Evolutionary conservation across 2,329 filamentous ascomycete species (phyloP).

Genomic region (Fusarium dlaminii): DNA sequence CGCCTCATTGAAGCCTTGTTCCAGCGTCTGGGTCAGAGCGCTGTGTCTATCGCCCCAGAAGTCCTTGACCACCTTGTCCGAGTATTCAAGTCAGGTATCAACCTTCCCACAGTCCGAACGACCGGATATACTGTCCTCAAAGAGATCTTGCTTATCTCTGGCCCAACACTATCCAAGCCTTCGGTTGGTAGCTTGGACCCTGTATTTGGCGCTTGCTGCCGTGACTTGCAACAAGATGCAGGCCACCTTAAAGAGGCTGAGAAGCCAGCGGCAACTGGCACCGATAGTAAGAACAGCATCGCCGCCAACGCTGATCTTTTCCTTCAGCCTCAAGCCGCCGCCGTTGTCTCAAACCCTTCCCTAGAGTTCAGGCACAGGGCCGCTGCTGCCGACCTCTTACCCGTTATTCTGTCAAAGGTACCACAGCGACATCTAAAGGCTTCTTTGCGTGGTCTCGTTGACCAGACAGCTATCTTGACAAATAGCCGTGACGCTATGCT

Average conservation of each 20-base stretch:
- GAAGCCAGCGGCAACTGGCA: constrained; percentile 44
- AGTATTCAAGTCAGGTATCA: constrained; percentile 70
- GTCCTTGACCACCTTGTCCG: constrained; percentile 77
- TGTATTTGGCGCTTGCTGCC: constrained; percentile 75
- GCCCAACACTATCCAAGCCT: constrained; percentile 72
- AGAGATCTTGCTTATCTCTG: constrained; percentile 68
- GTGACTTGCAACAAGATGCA: constrained; percentile 71
- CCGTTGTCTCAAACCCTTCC: constrained; percentile 45
- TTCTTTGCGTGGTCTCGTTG: constrained; percentile 76
- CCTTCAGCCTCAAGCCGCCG: constrained; percentile 56
- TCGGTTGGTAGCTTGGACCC: constrained; percentile 70
- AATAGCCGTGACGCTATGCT: constrained; percentile 77
- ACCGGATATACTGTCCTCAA: constrained; percentile 68
- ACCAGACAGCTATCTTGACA: constrained; percentile 81
- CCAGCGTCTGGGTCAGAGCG: constrained; percentile 65
- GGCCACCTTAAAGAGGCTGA: constrained; percentile 56
- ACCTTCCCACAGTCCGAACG: constrained; percentile 63
- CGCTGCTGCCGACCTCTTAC: constrained; percentile 71
- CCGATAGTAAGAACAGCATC: constrained; percentile 51
- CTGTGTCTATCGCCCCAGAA: constrained; percentile 68
- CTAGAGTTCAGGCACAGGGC: constrained; percentile 58
- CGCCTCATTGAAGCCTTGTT: constrained; percentile 67
- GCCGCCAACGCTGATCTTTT: constrained; percentile 78
- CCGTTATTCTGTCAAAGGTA: constrained; percentile 68
- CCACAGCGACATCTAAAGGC: constrained; percentile 75